Conservation (phyloP, 1,284 basidiomycete species). For the Grifola frondosa region DNA sequence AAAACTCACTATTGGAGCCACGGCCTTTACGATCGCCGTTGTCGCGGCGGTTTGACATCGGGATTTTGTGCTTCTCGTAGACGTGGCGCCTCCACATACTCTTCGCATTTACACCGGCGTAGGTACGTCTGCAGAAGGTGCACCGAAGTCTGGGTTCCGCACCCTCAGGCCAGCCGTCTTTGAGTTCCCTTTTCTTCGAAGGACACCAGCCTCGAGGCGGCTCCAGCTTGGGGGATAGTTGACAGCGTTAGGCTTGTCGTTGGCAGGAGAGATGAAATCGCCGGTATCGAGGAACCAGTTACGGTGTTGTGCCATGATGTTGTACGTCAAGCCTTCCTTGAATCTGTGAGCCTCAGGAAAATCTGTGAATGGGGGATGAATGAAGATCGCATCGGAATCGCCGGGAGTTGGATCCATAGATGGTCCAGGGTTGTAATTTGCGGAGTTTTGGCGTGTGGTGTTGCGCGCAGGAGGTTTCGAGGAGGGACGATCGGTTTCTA, state of each 20-base stretch:
- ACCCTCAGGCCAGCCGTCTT: conserved; percentile 72
- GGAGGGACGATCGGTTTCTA: neutral
- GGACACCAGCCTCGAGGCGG: conserved; percentile 82
- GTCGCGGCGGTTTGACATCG: conserved; percentile 79
- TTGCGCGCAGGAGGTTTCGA: conserved; percentile 22
- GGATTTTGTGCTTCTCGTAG: conserved; percentile 83
- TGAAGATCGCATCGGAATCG: conserved; percentile 63
- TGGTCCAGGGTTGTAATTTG: conserved; percentile 39
- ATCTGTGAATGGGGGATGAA: conserved; percentile 65
- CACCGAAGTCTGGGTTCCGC: conserved; percentile 75
- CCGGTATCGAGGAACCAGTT: conserved; percentile 73
- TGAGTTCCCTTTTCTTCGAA: conserved; percentile 74
- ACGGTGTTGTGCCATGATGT: conserved; percentile 63
- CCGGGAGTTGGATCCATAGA: conserved; percentile 64
- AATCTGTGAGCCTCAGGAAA: conserved; percentile 62
- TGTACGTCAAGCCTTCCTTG: conserved; percentile 67
- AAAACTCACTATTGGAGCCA: conserved; percentile 58
- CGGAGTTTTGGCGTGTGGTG: conserved; percentile 28
- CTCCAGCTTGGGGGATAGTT: conserved; percentile 72
- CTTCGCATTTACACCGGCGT: conserved; percentile 81
- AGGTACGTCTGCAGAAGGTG: conserved; percentile 77
- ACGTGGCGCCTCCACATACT: conserved; percentile 86
- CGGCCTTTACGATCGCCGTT: conserved; percentile 57
- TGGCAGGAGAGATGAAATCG: conserved; percentile 57
- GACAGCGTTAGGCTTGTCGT: conserved; percentile 49